Evolutionary conservation across 108 stramenopile genomes (phyloP), one percentile per base, ranked within the genome.

Genomic region (Skeletonema grethae): DNA sequence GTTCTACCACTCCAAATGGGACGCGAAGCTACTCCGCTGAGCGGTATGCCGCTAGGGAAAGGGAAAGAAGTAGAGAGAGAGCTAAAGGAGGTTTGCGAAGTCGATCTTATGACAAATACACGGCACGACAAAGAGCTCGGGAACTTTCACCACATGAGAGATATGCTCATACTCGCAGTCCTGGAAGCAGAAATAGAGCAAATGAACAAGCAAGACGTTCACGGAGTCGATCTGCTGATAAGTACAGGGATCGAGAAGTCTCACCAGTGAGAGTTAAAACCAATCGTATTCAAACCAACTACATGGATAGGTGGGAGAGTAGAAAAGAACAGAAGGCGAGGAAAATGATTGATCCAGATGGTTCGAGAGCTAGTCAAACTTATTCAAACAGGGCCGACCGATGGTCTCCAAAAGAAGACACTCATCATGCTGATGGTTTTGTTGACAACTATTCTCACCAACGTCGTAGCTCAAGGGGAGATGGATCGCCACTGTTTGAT

Each of bases 251-350:
- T 22, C 50, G 50, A 24, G 50, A 24, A 24, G 18, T 10, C 5
- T 53, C 50, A 8, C 22, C 50, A 53, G 18, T 20, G 11, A 69
- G 35, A 25, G 22, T 22, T 28, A 25, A 20, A 12, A 38, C 38
- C 36, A 38, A 39, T 28, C 57, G 35, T 18, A 56, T n/a, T 16
- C 6, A 61, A 62, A 6, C 22, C 50, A 36, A 55, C 20, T 55
- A 61, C 5, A 29, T 72, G 50, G 62, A 72, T 12, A 28, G 70
- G 25, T 72, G 70, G 70, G 70, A 72, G 30, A 45, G 41, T 16
- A 58, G 70, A n/a, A 72, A 72, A 38, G 61, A 72, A 29, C 45
- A 53, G 5, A 72, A 72, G 22, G 9, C 50, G 0, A 20, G 13
- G 50, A 48, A 6, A 35, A 72, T 22, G 31, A 34, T 20, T 41